Evolutionary conservation across 495 filamentous ascomycete species (phyloP).

Genomic region (Xylaria venustula): DNA sequence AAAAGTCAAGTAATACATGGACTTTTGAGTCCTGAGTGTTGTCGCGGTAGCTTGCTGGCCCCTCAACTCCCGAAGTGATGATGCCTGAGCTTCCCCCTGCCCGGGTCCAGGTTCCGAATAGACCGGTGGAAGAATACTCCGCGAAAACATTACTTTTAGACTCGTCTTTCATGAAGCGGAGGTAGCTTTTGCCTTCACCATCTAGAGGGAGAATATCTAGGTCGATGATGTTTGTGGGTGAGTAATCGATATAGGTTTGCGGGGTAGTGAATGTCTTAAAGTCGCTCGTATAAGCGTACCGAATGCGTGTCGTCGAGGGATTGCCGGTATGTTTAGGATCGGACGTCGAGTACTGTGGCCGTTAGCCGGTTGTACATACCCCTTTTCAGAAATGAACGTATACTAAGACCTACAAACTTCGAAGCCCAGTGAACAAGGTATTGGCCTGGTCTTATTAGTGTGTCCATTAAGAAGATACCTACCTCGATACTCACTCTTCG

Average conservation of each 20-base stretch:
- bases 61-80: conserved; percentile 48
- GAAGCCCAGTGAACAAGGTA: conserved; percentile 56
- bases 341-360: conserved; percentile 36
- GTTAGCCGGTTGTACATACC: background rate
- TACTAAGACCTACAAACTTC: conserved; percentile 40
- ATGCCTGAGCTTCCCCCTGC: conserved; percentile 39
- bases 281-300: conserved; percentile 45
- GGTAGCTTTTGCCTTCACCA: conserved; percentile 32
- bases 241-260: conserved; percentile 43
- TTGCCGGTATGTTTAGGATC: conserved; percentile 38
- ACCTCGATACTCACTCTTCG: conserved; percentile 30
- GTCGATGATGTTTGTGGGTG: conserved; percentile 46
- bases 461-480: background rate
- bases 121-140: conserved; percentile 43
- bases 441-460: conserved; percentile 29
- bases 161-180: conserved; percentile 56
- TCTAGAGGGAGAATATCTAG: conserved; percentile 40
- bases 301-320: conserved; percentile 40
- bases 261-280: conserved; percentile 42
- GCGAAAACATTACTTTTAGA: conserved; percentile 49
- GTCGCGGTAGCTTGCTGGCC: conserved; percentile 48
- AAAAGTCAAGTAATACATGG: conserved; percentile 50
- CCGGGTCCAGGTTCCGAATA: conserved; percentile 53
- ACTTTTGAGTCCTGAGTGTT: conserved; percentile 41
- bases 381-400: background rate